Percentiles rank a stretch among this genome's conserved stretches.
Evolutionary conservation across 345 rosid species (phyloP).

Genomic region (Luvunga scandens): DNA sequence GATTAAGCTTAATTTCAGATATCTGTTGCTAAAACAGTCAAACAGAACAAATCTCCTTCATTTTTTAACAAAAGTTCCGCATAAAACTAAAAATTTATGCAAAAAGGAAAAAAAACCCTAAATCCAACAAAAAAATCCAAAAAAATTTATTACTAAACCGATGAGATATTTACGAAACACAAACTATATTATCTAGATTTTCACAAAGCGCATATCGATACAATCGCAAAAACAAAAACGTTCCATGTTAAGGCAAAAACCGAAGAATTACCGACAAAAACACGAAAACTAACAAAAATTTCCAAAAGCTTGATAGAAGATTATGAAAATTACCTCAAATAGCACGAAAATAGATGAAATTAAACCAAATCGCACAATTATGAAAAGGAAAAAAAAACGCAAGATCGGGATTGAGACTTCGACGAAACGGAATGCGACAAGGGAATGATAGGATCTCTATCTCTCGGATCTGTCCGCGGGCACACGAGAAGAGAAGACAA

Average conservation of each 20-base stretch:
- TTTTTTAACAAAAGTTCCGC: not conserved
- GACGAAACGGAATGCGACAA: not conserved
- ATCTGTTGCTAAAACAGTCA: not conserved
- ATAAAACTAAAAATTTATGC: not conserved
- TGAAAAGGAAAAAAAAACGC: not conserved
- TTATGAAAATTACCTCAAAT: slow-evolving; percentile 6
- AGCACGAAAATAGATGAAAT: slow-evolving; percentile 9
- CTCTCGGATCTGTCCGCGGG: not conserved
- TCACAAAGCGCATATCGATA: not conserved
- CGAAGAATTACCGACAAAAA: not conserved
- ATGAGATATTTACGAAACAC: not conserved
- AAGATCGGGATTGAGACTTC: not conserved
- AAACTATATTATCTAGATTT: not conserved
- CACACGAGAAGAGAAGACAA: not conserved
- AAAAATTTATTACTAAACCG: not conserved
- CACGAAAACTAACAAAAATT: not conserved
- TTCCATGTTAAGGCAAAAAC: not conserved
- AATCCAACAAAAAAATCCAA: not conserved
- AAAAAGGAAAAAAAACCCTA: not conserved
- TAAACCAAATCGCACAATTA: not conserved
- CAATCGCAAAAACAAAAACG: not conserved
- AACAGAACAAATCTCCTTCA: not conserved
- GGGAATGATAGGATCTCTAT: not conserved
- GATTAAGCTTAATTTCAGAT: not conserved
- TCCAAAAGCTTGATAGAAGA: not conserved